Conservation (phyloP, 2,329 filamentous ascomycete species). For the Paecilomyces variotii region DNA sequence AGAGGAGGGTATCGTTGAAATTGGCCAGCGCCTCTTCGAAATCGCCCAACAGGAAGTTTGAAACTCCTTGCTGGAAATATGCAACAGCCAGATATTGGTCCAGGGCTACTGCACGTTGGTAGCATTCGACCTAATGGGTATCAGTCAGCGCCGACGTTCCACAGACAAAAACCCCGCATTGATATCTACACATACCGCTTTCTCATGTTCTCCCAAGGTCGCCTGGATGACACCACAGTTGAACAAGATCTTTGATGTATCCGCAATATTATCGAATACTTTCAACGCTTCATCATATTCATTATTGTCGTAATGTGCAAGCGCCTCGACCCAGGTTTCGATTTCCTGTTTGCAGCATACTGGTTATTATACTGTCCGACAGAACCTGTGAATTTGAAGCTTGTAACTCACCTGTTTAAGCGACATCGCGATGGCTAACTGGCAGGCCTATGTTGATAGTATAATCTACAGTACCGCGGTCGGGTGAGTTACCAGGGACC, state of each 20-base stretch:
- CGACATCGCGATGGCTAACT: slow-evolving; percentile 40
- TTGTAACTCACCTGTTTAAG: slow-evolving; percentile 49
- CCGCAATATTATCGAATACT: slow-evolving; percentile 77
- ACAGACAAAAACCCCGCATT: background rate
- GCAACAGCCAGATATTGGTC: slow-evolving; percentile 96
- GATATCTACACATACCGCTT: slow-evolving; percentile 60
- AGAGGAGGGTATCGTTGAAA: slow-evolving; percentile 95
- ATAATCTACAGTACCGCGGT: background rate
- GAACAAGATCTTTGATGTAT: slow-evolving; percentile 97
- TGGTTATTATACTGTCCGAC: background rate
- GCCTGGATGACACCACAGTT: slow-evolving; percentile 98
- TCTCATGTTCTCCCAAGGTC: slow-evolving; percentile 89
- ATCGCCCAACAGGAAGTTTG: slow-evolving; percentile 92
- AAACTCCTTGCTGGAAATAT: slow-evolving; percentile 97
- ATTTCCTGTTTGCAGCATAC: slow-evolving; percentile 64
- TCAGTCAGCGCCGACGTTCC: background rate
- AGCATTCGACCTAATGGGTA: slow-evolving; percentile 70
- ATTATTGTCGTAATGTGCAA: slow-evolving; percentile 90
- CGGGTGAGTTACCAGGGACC: background rate
- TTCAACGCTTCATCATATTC: slow-evolving; percentile 85
- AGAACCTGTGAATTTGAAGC: background rate
- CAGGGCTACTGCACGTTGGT: slow-evolving; percentile 80
- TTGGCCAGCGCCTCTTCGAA: slow-evolving; percentile 96
- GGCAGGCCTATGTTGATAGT: background rate
- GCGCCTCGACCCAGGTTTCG: slow-evolving; percentile 92